Percentiles rank a stretch among this genome's conserved stretches.
These are phyloP conservation scores for Vanrija sp. DNA, from an alignment of 1,284 basidiomycete species.

Conservation along the genomic window DNA sequence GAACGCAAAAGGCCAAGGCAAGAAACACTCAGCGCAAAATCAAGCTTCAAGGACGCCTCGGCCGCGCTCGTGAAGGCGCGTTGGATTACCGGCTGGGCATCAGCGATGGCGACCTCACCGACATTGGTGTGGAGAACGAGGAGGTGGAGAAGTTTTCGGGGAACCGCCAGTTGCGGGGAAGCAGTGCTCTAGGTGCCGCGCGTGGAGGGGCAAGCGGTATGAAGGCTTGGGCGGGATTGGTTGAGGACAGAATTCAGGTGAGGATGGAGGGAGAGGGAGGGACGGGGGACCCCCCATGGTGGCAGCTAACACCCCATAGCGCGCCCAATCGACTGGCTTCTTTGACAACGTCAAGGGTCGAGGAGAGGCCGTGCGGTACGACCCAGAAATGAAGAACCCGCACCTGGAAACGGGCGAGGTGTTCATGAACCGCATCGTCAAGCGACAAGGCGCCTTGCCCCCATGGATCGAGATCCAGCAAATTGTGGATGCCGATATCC, in stretches of 20 bases:
- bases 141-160: slow-evolving; percentile 54
- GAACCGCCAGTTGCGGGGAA: slow-evolving; percentile 54
- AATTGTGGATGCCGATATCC: slow-evolving; percentile 59
- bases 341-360: slow-evolving; percentile 71
- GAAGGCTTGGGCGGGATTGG: slow-evolving; percentile 68
- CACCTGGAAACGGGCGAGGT: slow-evolving; percentile 64
- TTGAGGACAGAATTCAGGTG: slow-evolving; percentile 78
- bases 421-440: slow-evolving; percentile 83
- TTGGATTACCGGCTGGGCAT: slow-evolving; percentile 63
- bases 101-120: slow-evolving; percentile 52
- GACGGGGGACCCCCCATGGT: too few relatives aligned
- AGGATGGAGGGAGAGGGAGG: neutral
- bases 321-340: slow-evolving; percentile 56
- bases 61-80: slow-evolving; percentile 64
- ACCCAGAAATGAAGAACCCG: slow-evolving; percentile 70
- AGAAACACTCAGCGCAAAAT: slow-evolving; percentile 57
- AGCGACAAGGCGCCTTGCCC: slow-evolving; percentile 77
- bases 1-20: slow-evolving; percentile 55
- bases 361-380: slow-evolving; percentile 64
- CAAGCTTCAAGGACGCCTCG: slow-evolving; percentile 59
- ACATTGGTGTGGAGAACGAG: slow-evolving; percentile 13
- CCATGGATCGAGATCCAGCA: slow-evolving; percentile 85
- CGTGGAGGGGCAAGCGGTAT: slow-evolving; percentile 51
- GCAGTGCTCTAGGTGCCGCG: slow-evolving; percentile 40
- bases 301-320: slow-evolving; percentile 13